These are phyloP conservation scores for Perkinsus marinus DNA, from an alignment of 169 alveolate genomes.

Conservation along the genomic window DNA sequence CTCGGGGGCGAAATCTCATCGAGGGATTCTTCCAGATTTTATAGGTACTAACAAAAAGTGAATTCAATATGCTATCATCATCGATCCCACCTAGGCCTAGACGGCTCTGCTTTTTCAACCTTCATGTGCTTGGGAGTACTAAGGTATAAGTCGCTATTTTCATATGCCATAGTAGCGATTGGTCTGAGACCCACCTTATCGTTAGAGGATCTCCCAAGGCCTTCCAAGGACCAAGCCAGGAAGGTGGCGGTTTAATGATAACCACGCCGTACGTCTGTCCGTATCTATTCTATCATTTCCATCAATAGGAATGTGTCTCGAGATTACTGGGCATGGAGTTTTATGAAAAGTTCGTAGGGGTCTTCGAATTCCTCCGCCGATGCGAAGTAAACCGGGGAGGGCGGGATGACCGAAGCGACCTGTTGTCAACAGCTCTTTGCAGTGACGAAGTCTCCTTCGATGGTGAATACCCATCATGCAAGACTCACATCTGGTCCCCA, in stretches of 20 bases:
- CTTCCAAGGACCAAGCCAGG: not conserved
- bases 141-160: not conserved
- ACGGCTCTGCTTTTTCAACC: not conserved
- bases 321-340: not conserved
- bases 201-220: not conserved
- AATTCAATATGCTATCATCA: not conserved
- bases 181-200: not conserved
- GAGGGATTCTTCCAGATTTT: not conserved
- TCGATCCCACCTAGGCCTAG: not conserved
- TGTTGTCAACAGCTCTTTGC: not conserved
- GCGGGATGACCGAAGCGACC: not conserved
- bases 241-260: not conserved
- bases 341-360: not conserved
- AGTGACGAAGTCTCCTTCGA: not conserved
- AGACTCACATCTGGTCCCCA: not conserved
- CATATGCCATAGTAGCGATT: no score
- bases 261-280: not conserved
- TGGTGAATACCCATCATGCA: not conserved
- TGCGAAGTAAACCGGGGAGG: not conserved
- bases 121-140: not conserved
- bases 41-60: not conserved
- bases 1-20: not conserved
- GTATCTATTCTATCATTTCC: not conserved
- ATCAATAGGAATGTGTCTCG: not conserved
- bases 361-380: not conserved